phyloP scores from a whole-genome alignment of 2,329 filamentous ascomycete species.

The Cytospora mali region DNA sequence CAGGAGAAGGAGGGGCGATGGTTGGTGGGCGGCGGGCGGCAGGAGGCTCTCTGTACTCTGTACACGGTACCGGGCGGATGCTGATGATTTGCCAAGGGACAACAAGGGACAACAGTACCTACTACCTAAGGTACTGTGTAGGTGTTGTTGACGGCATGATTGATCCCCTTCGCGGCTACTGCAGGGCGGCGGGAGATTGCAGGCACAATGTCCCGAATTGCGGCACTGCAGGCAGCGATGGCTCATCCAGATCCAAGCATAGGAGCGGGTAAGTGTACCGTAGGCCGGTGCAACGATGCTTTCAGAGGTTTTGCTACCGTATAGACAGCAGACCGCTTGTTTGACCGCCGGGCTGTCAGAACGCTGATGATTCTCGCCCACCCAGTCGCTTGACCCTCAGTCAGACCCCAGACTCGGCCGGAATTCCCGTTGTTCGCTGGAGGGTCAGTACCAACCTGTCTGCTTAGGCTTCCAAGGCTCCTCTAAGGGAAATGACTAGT shows the following conservation, averaged over 20 bases:
- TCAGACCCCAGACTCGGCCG: not conserved
- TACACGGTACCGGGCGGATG: slow-evolving; percentile 3
- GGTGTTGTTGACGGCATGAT: slow-evolving; percentile 19
- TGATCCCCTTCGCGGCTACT: slow-evolving; percentile 21
- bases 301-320: not conserved
- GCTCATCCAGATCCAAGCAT: slow-evolving; percentile 7
- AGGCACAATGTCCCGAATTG: slow-evolving; percentile 27
- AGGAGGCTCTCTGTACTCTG: slow-evolving; percentile 3
- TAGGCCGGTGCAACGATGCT: not conserved
- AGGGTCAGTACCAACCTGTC: too few species aligned
- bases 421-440: too few species aligned
- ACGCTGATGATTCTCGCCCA: not conserved
- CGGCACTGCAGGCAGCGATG: slow-evolving; percentile 7
- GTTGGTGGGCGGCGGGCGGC: not conserved
- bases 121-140: too few species aligned
- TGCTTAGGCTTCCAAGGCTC: too few species aligned
- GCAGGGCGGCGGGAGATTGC: slow-evolving; percentile 35
- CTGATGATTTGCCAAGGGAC: slow-evolving; percentile 2
- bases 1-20: not conserved
- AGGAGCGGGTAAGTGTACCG: too few species aligned
- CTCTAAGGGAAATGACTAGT: not conserved
- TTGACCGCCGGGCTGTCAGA: not conserved
- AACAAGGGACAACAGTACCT: not conserved
- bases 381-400: not conserved
- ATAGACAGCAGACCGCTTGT: not conserved